These are phyloP conservation scores for Fraxinus angustifolia DNA, from an alignment of 305 asterid species.

Conservation along the genomic window DNA sequence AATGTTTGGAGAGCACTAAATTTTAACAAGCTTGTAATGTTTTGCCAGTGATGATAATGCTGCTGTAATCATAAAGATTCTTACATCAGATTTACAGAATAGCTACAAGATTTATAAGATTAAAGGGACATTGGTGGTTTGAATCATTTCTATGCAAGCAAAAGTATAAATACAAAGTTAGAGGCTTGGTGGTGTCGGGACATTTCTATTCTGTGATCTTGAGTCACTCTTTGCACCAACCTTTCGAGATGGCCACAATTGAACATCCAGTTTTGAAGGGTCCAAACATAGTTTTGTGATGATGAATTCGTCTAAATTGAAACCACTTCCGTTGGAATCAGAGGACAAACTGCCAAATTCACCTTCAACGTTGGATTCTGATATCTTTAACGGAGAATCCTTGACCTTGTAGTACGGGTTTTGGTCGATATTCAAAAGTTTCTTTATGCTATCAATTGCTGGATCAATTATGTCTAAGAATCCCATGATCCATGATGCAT, in stretches of 20 bases:
- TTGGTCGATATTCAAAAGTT: slow-evolving; percentile 46
- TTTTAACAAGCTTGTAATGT: not conserved
- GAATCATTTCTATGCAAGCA: not conserved
- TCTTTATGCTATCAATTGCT: slow-evolving; percentile 80
- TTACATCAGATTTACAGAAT: not conserved
- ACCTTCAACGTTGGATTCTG: slow-evolving; percentile 17
- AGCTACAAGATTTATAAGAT: not conserved
- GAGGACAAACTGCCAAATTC: slow-evolving; percentile 27
- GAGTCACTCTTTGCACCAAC: slow-evolving; percentile 19
- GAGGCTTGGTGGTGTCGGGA: not conserved
- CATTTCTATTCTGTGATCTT: slow-evolving; percentile 16
- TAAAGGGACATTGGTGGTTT: not conserved
- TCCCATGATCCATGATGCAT: slow-evolving; percentile 95
- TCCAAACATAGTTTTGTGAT: slow-evolving; percentile 52
- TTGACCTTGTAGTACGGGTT: slow-evolving; percentile 30
- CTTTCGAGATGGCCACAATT: slow-evolving; percentile 28
- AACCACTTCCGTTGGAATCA: slow-evolving; percentile 36
- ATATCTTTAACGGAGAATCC: slow-evolving; percentile 16
- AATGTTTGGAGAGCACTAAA: not conserved
- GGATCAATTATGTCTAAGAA: slow-evolving; percentile 91
- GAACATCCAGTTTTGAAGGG: slow-evolving; percentile 61
- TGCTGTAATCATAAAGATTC: not conserved
- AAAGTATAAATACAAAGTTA: not conserved
- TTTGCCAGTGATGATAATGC: not conserved
- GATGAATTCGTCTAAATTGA: slow-evolving; percentile 62